Evolutionary conservation across 306 rosid species (phyloP).

Genomic region (Cicer cuneatum): DNA sequence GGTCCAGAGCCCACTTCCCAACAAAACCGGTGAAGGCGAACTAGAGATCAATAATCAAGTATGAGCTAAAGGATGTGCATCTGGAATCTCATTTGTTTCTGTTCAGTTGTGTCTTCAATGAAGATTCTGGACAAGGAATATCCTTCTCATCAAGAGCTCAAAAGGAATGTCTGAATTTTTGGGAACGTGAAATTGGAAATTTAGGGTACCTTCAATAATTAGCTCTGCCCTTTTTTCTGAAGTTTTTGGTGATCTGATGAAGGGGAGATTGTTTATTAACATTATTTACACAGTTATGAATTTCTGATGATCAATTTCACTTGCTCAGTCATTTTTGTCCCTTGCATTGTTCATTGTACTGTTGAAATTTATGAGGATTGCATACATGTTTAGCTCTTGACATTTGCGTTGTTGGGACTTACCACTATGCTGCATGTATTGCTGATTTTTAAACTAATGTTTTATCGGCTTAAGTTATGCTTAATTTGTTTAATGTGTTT

Average conservation of each 20-base stretch:
- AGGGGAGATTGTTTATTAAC: conserved; percentile 51
- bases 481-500: conserved; percentile 23
- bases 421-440: conserved; percentile 15
- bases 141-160: conserved; percentile 39
- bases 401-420: conserved; percentile 9
- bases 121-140: conserved; percentile 45
- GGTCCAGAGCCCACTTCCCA: conserved; percentile 42
- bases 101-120: conserved; percentile 41
- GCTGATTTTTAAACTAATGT: conserved; percentile 6
- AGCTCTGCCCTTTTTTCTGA: conserved; percentile 43
- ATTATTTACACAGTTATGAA: conserved; percentile 43
- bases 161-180: conserved; percentile 47
- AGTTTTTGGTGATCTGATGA: conserved; percentile 50
- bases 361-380: conserved; percentile 29
- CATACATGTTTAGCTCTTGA: neutral
- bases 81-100: conserved; percentile 28
- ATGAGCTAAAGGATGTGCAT: conserved; percentile 43
- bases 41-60: conserved; percentile 47
- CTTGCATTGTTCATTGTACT: conserved; percentile 33
- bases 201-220: conserved; percentile 48
- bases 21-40: conserved; percentile 51
- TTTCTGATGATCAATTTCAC: conserved; percentile 45
- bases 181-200: conserved; percentile 42
- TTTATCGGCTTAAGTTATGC: neutral
- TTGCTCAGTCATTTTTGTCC: conserved; percentile 33